Percentiles rank a stretch among this genome's conserved stretches.
These are phyloP conservation scores for Fusarium sp. DNA, from an alignment of 2,329 filamentous ascomycete species.

Conservation along the genomic window DNA sequence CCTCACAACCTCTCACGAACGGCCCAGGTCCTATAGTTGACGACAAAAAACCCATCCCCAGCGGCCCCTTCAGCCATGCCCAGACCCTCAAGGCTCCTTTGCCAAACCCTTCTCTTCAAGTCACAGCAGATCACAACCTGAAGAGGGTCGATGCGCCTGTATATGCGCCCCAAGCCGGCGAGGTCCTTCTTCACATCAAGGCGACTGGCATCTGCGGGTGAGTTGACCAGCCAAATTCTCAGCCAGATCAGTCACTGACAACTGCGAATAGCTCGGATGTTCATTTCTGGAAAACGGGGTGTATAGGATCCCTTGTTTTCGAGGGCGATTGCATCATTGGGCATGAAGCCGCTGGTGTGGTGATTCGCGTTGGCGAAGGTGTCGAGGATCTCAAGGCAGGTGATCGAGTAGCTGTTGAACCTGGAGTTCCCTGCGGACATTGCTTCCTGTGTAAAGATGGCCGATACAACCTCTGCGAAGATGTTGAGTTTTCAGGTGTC, in stretches of 20 bases:
- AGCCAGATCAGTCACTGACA: constrained; percentile 1
- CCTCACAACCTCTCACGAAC: constrained; percentile 34
- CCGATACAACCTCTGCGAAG: constrained; percentile 73
- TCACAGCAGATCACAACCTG: constrained; percentile 71
- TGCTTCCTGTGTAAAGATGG: constrained; percentile 72
- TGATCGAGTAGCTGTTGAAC: constrained; percentile 76
- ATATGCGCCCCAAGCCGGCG: constrained; percentile 64
- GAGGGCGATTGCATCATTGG: constrained; percentile 74
- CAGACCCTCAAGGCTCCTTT: constrained; percentile 48
- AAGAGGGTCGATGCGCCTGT: constrained; percentile 70
- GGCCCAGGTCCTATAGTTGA: constrained; percentile 18
- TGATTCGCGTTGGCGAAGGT: constrained; percentile 68
- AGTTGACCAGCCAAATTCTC: constrained; percentile 18
- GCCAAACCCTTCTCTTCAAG: constrained; percentile 53
- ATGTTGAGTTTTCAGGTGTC: constrained; percentile 72
- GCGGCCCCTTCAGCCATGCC: constrained; percentile 13
- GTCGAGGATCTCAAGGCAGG: constrained; percentile 66
- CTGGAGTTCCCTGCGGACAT: constrained; percentile 71
- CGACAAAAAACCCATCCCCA: constrained; percentile 33
- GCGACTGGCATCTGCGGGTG: constrained; percentile 75
- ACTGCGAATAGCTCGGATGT: constrained; percentile 67
- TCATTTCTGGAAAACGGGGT: constrained; percentile 75
- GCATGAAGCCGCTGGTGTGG: constrained; percentile 73
- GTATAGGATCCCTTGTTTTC: constrained; percentile 73
- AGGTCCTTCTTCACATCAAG: constrained; percentile 72